Base-by-base conservation (phyloP, 2,329 filamentous ascomycete species). In the Talaromyces verruculosus region DNA sequence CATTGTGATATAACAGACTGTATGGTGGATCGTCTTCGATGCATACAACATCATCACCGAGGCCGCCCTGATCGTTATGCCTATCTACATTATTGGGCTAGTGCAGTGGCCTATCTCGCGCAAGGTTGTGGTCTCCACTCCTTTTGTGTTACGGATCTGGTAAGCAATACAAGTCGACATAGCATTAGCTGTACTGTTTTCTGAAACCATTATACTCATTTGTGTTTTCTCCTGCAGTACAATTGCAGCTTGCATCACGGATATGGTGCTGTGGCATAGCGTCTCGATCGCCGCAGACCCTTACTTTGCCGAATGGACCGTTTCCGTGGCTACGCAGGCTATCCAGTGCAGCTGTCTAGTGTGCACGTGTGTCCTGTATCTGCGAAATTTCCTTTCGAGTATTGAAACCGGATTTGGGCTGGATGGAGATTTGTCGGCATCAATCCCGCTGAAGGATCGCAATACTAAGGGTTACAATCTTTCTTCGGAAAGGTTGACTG, bases 11-110 rank as follows among this genome's bases (percentile, higher is more conserved):
- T 25, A 51, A 30, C 41, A 47, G 58, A 35, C 41, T 13, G 58
- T 35, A 61, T 47, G 58, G 25, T 47, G 39, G 41, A 61, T 61
- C 39, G 22, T 47, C 58, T 61, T 61, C n/a, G 41, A 61, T 61
- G 58, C 15, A 19, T 61, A 61, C 58, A 47, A 22, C 25, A 61
- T 33, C 15, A 47, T 47, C 39, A 61, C 58, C 25, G 41, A 61
- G 58, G 25, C 41, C 41, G 41, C 25, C 58, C 47, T 61, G 39
- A 61, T 47, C 41, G 1, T 47, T 41, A 35, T 61, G 2, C 58
- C 58, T 28, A 47, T 61, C 37, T 61, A 61, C 58, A 35, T 47
- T 33, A 47, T 61, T 25, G 25, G 58, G 25, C 58, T 15, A 41
- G 41, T 47, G 11, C 58, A 47, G 58, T 61, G 58, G 41, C 41